These are phyloP conservation scores for Xanthoceras sorbifolium DNA, from an alignment of 345 rosid species.

Conservation along the genomic window DNA sequence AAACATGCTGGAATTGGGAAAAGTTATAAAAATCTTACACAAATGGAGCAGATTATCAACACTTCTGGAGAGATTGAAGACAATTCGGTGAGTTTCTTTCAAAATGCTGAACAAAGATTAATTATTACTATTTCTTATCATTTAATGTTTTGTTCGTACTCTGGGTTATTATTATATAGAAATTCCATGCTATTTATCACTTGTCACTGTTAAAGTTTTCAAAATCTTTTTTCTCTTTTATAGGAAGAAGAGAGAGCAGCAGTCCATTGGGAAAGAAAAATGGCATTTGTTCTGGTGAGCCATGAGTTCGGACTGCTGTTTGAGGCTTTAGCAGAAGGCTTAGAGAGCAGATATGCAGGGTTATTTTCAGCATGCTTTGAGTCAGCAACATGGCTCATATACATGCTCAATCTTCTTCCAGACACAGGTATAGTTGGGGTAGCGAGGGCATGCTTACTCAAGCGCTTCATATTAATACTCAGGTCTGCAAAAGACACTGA, in stretches of 20 bases:
- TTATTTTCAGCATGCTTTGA: constrained; percentile 49
- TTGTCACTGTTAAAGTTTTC: neutral
- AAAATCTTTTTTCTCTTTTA: neutral
- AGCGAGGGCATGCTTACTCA: constrained; percentile 67
- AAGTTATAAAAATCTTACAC: constrained; percentile 44
- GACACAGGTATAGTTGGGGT: constrained; percentile 67
- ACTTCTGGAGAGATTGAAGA: constrained; percentile 46
- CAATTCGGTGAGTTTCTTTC: constrained; percentile 39
- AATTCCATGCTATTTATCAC: neutral
- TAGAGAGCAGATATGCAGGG: constrained; percentile 47
- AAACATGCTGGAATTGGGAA: constrained; percentile 57
- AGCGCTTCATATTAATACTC: constrained; percentile 46
- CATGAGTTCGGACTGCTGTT: constrained; percentile 69
- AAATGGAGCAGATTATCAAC: constrained; percentile 40
- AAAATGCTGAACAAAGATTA: neutral
- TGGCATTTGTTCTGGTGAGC: constrained; percentile 57
- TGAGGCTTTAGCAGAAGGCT: constrained; percentile 70
- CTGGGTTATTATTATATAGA: neutral
- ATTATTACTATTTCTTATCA: neutral
- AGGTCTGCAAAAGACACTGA: constrained; percentile 54
- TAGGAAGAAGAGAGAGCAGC: constrained; percentile 65
- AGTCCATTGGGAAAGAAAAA: constrained; percentile 63
- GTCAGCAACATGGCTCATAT: constrained; percentile 62
- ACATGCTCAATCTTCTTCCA: constrained; percentile 59
- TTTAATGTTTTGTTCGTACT: neutral